phyloP scores from a whole-genome alignment of 768 basidiomycete species.

The Favolaschia claudopus region DNA sequence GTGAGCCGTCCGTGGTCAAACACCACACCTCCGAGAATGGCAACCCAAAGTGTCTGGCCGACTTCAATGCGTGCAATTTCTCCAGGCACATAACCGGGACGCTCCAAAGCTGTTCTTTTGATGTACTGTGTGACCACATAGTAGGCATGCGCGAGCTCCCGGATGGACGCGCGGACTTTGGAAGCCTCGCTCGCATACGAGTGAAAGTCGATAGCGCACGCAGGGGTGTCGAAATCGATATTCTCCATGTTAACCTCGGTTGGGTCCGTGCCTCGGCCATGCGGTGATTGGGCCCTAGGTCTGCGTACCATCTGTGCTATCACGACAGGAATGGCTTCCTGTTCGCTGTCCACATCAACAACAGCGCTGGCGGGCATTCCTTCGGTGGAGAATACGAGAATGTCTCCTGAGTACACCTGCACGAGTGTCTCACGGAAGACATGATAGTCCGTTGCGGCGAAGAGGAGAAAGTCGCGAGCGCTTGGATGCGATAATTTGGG shows the following conservation, averaged over 20 bases:
- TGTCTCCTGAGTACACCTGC: too few relatives aligned
- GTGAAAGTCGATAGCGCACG: constrained; percentile 37
- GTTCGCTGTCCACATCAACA: too few relatives aligned
- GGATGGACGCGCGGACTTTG: constrained; percentile 34
- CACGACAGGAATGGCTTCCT: too few relatives aligned
- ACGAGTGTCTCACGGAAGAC: too few relatives aligned
- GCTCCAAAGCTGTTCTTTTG: constrained; percentile 14
- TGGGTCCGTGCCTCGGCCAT: too few relatives aligned
- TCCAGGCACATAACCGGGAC: background rate
- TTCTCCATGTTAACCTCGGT: constrained; percentile 23
- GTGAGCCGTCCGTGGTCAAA: constrained; percentile 35
- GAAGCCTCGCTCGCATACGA: constrained; percentile 31
- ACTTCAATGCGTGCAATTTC: constrained; percentile 25
- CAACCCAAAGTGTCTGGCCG: constrained; percentile 35
- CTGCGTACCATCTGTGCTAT: too few relatives aligned
- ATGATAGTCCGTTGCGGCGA: too few relatives aligned
- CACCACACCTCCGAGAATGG: constrained; percentile 32
- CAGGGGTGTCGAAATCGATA: constrained; percentile 25
- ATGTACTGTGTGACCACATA: constrained; percentile 33
- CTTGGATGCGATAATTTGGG: too few relatives aligned
- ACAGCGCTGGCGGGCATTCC: too few relatives aligned
- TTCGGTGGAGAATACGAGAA: too few relatives aligned
- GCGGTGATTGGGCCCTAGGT: too few relatives aligned
- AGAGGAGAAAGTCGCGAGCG: too few relatives aligned
- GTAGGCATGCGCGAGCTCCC: constrained; percentile 32